These are phyloP conservation scores for Artemisia argyi DNA, from an alignment of 129 eudicot genomes.

Conservation along the genomic window DNA sequence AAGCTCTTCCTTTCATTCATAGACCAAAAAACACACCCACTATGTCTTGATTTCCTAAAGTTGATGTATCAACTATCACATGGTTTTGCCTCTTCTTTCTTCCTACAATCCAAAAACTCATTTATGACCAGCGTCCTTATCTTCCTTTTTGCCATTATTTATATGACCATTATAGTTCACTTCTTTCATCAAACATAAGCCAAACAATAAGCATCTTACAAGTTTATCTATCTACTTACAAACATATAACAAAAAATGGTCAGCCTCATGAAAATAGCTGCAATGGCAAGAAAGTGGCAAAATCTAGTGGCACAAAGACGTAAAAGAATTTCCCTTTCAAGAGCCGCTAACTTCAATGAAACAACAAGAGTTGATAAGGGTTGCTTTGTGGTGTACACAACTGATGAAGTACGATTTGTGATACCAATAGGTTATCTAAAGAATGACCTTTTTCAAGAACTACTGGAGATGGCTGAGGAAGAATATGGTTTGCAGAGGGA, in stretches of 20 bases:
- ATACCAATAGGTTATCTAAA: constrained; percentile 26
- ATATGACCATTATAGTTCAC: not conserved
- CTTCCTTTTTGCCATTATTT: constrained; percentile 12
- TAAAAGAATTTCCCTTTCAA: constrained; percentile 11
- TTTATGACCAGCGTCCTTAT: not conserved
- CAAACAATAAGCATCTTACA: constrained; percentile 8
- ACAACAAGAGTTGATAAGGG: constrained; percentile 25
- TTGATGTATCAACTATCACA: constrained; percentile 12
- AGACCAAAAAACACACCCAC: constrained; percentile 12
- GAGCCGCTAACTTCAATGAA: not conserved
- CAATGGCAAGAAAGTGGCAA: constrained; percentile 52
- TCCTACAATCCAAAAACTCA: constrained; percentile 17
- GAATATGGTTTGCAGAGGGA: constrained; percentile 35
- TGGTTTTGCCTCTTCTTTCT: constrained; percentile 17
- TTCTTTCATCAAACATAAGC: constrained; percentile 6
- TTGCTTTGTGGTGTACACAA: constrained; percentile 34
- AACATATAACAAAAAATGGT: constrained; percentile 29
- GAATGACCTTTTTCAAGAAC: constrained; percentile 27
- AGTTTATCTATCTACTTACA: not conserved
- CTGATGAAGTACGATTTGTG: constrained; percentile 27
- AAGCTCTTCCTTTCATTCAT: constrained; percentile 6
- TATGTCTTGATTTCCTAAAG: constrained; percentile 12
- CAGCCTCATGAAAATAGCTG: constrained; percentile 44
- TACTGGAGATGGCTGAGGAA: constrained; percentile 40
- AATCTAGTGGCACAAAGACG: constrained; percentile 18